Conservation (phyloP, 75 land plant species). For the Larix kaempferi region DNA sequence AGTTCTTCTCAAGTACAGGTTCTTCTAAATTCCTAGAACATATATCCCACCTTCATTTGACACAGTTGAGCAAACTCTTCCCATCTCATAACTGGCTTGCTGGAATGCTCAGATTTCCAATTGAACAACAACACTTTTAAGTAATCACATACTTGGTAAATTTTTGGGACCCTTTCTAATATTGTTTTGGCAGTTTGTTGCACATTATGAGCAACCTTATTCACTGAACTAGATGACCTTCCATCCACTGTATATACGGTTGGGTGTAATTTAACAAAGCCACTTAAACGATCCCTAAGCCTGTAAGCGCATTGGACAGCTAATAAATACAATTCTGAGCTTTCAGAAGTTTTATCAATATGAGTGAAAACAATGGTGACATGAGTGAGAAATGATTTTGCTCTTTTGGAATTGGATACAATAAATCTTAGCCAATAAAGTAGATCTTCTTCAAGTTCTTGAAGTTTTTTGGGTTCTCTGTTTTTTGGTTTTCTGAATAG, state of each 20-base stretch:
- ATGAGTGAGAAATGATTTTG: too few relatives aligned
- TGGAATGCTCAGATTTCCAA: conserved; percentile 54
- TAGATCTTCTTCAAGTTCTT: conserved; percentile 64
- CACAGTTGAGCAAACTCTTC: conserved; percentile 53
- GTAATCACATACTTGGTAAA: conserved; percentile 57
- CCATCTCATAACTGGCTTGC: conserved; percentile 65
- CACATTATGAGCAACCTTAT: too few relatives aligned
- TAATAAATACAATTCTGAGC: not conserved
- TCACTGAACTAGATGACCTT: conserved; percentile 50
- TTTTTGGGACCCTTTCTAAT: conserved; percentile 52
- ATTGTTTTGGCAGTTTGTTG: conserved; percentile 39
- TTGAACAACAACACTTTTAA: conserved; percentile 45
- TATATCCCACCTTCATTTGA: too few relatives aligned
- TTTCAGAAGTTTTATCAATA: conserved; percentile 11
- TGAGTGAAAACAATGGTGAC: too few relatives aligned
- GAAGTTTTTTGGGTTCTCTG: too few relatives aligned
- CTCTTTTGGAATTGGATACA: too few relatives aligned
- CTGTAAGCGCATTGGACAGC: conserved; percentile 24
- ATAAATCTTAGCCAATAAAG: too few relatives aligned
- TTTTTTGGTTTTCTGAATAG: conserved; percentile 45
- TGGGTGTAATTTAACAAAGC: conserved; percentile 41
- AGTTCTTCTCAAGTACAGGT: too few relatives aligned
- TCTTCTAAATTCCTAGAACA: too few relatives aligned
- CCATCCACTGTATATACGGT: conserved; percentile 60
- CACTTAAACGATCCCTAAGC: conserved; percentile 40